Evolutionary conservation across 345 rosid species (phyloP), one percentile per base, ranked within the genome.

Genomic region (Linum lewisii): DNA sequence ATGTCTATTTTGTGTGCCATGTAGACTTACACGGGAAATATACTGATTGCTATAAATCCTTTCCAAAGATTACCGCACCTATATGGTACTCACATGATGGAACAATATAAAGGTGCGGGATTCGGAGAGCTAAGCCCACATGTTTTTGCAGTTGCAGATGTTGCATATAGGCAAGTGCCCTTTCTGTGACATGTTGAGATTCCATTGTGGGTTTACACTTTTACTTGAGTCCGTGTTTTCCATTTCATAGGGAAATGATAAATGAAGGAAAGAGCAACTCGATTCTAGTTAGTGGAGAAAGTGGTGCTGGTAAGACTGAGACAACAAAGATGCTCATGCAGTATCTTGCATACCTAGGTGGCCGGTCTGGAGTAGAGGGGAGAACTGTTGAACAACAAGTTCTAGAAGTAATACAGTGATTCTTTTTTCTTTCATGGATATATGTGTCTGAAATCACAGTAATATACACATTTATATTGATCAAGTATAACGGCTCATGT

Each of bases 281-380:
- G n/a, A 93, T 93, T 79, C 83, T 93, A 59, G 99, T 93, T 45
- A 93, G 99, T 79, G 99, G 99, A 68, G 99, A 93, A 83, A 93
- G 99, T 68, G 99, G 99, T 70, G 99, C 99, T 63, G 99, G 99
- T 73, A 93, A 93, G 76, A 93, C 99, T 21, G 99, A 93, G 92
- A 93, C 99, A 63, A 93, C 99, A 50, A 93, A 93, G 77, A 90
- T 93, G 99, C 99, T 93, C 57, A 93, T 93, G 99, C 84, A 96
- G 9, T 93, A 93, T 76, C 99, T 93, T 81, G 99, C 99, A 72
- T 80, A 71, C 77, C 81, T 93, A 29, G 99, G 99, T 69, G 99
- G 99, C 73, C 85, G 97, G 79, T 82, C 97, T 25, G 99, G 99
- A 22, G 96, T 93, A 54, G 99, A 93, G 82, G 99, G 99, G 58